Conservation (phyloP, 352 stramenopile genomes). For the Pythium plurisporium region DNA sequence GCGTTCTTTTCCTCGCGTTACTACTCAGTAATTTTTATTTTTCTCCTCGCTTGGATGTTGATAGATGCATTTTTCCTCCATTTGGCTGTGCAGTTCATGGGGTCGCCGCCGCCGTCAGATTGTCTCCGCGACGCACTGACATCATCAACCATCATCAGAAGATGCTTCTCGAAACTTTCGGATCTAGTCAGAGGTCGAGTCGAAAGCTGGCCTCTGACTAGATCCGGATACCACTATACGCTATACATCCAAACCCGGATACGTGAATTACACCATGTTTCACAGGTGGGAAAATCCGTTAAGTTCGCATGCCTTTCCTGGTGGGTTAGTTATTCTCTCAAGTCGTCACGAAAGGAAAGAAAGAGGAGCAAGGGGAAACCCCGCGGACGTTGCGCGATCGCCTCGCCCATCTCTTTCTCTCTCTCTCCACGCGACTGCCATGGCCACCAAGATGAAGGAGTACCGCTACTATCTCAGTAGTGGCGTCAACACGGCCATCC, state of each 20-base stretch:
- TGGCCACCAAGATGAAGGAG: conserved; percentile 76
- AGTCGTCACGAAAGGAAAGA: neutral
- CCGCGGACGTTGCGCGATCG: neutral
- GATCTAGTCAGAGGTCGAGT: too few species aligned
- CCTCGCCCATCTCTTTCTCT: neutral
- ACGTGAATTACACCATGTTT: too few species aligned
- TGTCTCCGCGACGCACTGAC: neutral
- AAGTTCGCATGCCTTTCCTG: neutral
- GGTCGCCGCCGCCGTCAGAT: neutral
- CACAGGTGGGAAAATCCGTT: too few species aligned
- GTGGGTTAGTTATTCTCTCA: too few species aligned
- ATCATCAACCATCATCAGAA: neutral
- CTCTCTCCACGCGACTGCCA: conserved; percentile 11
- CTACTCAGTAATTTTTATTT: conserved; percentile 14
- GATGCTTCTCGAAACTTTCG: neutral
- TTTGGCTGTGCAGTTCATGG: too few species aligned
- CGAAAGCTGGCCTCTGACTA: too few species aligned
- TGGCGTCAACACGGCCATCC: conserved; percentile 73
- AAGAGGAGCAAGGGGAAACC: neutral
- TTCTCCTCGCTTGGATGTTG: conserved; percentile 29
- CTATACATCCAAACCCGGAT: too few species aligned
- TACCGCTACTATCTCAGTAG: conserved; percentile 89
- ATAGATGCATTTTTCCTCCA: conserved; percentile 4
- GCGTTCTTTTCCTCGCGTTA: conserved; percentile 20
- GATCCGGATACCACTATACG: too few species aligned